Conservation (phyloP, 257 asterid species). For the Jaltomata sinuosa region DNA sequence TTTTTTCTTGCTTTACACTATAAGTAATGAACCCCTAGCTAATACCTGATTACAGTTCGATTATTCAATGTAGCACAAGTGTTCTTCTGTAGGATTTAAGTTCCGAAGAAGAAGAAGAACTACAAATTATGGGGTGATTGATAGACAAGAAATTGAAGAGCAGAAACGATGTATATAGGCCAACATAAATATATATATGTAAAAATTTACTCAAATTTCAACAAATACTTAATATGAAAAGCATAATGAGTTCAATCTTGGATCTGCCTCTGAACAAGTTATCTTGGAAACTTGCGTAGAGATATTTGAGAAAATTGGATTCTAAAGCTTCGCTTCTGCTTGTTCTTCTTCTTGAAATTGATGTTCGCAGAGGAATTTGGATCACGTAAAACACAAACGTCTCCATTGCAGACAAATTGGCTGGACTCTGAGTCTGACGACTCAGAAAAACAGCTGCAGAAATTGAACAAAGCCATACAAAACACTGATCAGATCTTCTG, state of each 20-base stretch:
- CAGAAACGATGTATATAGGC: not conserved
- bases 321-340: not conserved
- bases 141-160: not conserved
- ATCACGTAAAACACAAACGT: not conserved
- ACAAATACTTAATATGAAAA: not conserved
- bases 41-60: not conserved
- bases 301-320: not conserved
- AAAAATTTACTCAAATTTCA: not conserved
- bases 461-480: not conserved
- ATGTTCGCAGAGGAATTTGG: not conserved
- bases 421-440: not conserved
- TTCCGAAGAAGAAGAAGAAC: not conserved
- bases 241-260: not conserved
- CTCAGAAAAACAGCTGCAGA: not conserved
- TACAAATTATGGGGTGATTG: not conserved
- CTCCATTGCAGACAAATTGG: not conserved
- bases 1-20: no score
- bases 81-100: no score
- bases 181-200: no score
- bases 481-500: not conserved
- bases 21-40: not conserved
- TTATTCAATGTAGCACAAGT: not conserved
- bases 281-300: not conserved
- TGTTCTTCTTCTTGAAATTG: not conserved
- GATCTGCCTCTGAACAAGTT: not conserved